Percentiles rank a stretch among this genome's conserved stretches.
phyloP scores from a whole-genome alignment of 371 early-diverging fungal species.

The Mycotypha africana region DNA sequence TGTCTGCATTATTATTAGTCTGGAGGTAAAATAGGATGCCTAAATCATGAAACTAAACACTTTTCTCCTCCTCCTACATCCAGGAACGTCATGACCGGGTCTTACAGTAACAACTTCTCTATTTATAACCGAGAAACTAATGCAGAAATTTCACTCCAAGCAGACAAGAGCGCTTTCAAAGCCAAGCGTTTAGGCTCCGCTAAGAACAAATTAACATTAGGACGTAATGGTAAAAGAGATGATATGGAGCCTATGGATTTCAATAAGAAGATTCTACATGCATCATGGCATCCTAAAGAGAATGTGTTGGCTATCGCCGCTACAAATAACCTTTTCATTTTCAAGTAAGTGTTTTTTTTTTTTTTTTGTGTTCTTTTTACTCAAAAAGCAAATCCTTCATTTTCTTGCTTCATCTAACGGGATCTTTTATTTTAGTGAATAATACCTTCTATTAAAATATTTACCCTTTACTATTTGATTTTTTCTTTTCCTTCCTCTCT shows the following conservation, averaged over 20 bases:
- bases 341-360: slow-evolving; percentile 49
- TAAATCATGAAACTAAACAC: not conserved
- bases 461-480: no score
- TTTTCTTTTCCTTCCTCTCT: no score
- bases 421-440: no score
- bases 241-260: slow-evolving; percentile 86
- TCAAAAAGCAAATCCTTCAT: no score
- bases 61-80: not conserved
- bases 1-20: no score
- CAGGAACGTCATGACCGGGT: slow-evolving; percentile 87
- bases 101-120: slow-evolving; percentile 95
- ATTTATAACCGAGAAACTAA: slow-evolving; percentile 76
- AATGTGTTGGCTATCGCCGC: slow-evolving; percentile 96
- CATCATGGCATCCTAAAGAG: slow-evolving; percentile 97
- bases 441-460: no score
- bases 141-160: slow-evolving; percentile 87
- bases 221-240: slow-evolving; percentile 59
- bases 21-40: not conserved
- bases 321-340: slow-evolving; percentile 96
- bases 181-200: slow-evolving; percentile 73
- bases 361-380: no score
- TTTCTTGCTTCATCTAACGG: no score
- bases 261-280: slow-evolving; percentile 93
- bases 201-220: slow-evolving; percentile 41
- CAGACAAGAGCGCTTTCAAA: slow-evolving; percentile 96